These are phyloP conservation scores for Mycena olivaceomarginata DNA, from an alignment of 768 basidiomycete species.

Conservation along the genomic window DNA sequence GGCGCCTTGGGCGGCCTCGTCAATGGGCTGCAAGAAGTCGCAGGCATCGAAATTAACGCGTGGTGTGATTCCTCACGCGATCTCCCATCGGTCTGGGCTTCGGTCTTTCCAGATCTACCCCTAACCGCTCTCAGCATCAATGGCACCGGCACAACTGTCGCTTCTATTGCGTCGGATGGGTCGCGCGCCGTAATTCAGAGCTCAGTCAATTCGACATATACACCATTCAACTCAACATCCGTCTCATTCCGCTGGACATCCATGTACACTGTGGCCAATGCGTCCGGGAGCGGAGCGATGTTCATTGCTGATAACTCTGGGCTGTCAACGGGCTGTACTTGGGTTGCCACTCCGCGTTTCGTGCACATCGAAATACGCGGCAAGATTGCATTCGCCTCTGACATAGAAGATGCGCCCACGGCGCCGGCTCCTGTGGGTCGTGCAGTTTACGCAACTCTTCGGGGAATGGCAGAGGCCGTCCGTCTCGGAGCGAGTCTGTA, in stretches of 20 bases:
- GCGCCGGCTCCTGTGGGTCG: background rate
- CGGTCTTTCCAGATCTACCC: background rate
- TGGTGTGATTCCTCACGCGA: conserved; percentile 8
- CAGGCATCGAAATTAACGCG: conserved; percentile 17
- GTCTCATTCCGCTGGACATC: background rate
- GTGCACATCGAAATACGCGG: conserved; percentile 21
- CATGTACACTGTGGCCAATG: background rate
- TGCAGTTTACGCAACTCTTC: background rate
- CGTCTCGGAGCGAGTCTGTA: conserved; percentile 5
- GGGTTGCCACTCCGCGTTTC: conserved; percentile 10
- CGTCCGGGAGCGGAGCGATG: conserved; percentile 18
- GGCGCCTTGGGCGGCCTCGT: conserved; percentile 7
- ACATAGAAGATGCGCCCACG: background rate
- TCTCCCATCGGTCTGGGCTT: background rate
- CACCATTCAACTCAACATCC: conserved; percentile 1
- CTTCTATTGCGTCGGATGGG: background rate
- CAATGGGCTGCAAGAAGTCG: conserved; percentile 22
- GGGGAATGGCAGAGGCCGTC: conserved; percentile 11
- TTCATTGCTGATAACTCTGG: background rate
- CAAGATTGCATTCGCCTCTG: background rate
- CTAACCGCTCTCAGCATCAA: background rate
- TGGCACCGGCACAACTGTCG: background rate
- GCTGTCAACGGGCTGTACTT: background rate
- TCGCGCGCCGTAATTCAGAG: conserved; percentile 4
- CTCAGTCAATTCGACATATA: conserved; percentile 3